These are phyloP conservation scores for Flaveria sonorensis DNA, from an alignment of 129 eudicot species.

Conservation along the genomic window DNA sequence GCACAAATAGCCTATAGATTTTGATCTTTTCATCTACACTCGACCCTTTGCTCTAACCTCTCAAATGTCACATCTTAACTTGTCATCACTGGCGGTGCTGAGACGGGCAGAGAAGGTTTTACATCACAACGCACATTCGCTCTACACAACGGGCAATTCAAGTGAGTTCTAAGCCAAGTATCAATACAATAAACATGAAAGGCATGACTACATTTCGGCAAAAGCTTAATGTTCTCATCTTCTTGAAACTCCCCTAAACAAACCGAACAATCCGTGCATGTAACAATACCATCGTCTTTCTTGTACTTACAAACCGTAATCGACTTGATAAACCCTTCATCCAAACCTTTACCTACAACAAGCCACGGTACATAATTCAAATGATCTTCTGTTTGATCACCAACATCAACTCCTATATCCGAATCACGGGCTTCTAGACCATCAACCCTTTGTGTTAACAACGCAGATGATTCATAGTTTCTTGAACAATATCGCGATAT, in stretches of 20 bases:
- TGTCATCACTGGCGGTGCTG: not conserved
- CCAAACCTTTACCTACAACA: conserved; percentile 51
- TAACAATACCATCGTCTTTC: conserved; percentile 53
- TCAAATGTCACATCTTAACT: conserved; percentile 11
- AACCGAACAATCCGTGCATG: conserved; percentile 61
- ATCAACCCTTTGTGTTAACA: conserved; percentile 21
- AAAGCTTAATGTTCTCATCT: conserved; percentile 59
- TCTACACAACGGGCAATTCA: conserved; percentile 77
- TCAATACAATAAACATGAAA: conserved; percentile 78
- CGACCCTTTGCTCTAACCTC: conserved; percentile 31
- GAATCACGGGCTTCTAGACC: conserved; percentile 29
- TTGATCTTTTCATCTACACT: conserved; percentile 49
- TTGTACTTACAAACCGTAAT: conserved; percentile 56
- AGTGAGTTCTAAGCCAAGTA: conserved; percentile 71
- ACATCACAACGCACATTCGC: conserved; percentile 44
- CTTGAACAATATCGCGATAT: conserved; percentile 56
- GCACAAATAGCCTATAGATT: conserved; percentile 45
- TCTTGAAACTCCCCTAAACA: conserved; percentile 76
- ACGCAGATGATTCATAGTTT: conserved; percentile 27
- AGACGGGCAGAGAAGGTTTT: conserved; percentile 6
- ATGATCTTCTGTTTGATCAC: conserved; percentile 29
- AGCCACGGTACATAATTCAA: conserved; percentile 53
- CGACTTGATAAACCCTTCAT: conserved; percentile 57
- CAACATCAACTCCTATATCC: conserved; percentile 36
- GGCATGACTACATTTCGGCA: conserved; percentile 77